These are phyloP conservation scores for Fusarium subglutinans DNA, from an alignment of 2,329 filamentous ascomycete species.

Conservation along the genomic window DNA sequence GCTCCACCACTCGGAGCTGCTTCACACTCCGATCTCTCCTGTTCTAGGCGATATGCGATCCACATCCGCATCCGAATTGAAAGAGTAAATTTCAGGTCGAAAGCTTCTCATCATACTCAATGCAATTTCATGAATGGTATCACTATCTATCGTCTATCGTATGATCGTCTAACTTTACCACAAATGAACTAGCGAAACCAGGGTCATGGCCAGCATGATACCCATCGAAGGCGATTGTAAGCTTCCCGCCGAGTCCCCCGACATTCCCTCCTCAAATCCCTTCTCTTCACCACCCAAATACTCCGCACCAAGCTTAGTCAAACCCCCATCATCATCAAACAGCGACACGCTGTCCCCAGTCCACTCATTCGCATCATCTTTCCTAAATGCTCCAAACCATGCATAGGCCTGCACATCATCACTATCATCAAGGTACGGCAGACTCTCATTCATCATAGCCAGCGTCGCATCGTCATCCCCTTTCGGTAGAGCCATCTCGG, in stretches of 20 bases:
- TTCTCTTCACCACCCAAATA: conserved; percentile 52
- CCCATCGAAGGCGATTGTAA: neutral
- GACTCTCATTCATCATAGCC: conserved; percentile 53
- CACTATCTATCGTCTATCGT: conserved; percentile 11
- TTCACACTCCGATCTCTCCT: neutral
- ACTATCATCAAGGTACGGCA: conserved; percentile 47
- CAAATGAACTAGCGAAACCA: neutral
- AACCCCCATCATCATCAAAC: conserved; percentile 48
- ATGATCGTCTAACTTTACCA: conserved; percentile 1
- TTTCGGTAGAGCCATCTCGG: conserved; percentile 52
- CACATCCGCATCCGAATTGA: neutral
- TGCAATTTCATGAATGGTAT: conserved; percentile 6
- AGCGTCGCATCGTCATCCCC: conserved; percentile 46
- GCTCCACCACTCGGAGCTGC: neutral
- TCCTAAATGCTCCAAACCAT: conserved; percentile 54
- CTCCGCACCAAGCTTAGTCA: conserved; percentile 51
- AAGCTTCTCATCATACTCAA: neutral
- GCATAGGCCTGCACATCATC: conserved; percentile 51
- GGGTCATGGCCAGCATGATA: neutral
- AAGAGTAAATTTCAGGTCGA: rapidly evolving
- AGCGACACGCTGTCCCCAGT: conserved; percentile 51
- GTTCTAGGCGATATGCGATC: rapidly evolving
- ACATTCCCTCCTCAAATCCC: conserved; percentile 50
- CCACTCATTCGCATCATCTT: conserved; percentile 51
- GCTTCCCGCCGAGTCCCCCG: conserved; percentile 15